Evolutionary conservation across 768 basidiomycete species (phyloP), one percentile per base, ranked within the genome.

Genomic region (Tricholoma flavovirens): DNA sequence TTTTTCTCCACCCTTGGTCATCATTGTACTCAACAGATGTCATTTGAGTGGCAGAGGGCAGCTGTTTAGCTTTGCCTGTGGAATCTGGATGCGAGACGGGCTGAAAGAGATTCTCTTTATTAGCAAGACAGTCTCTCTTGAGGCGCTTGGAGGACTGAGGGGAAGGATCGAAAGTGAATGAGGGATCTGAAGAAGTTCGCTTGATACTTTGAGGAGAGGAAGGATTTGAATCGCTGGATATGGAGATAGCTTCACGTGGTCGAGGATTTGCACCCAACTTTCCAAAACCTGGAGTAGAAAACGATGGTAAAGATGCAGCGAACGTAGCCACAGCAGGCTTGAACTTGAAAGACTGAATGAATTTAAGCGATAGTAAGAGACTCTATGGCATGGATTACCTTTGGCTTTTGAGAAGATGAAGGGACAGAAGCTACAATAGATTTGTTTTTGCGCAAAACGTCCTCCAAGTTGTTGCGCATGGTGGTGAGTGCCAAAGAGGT

Each of bases 261-360:
- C 59, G 61, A 45, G 51, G 62, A 42, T 14, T 59, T 33, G 64
- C 21, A 33, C 58, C 60, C 35, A 64, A 53, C 62, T 72, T 75
- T 46, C 62, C 61, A 57, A 77, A 78, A 4, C 75, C 75, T 4
- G 81, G 73, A 0, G 81, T 80, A 1, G 77, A 74, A 59, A 80
- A 78, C 1, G 76, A 69, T 0, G 77, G 70, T 2, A 78, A 68
- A 2, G 49, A 62, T 9, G 67, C 10, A 29, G 57, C 57, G 15
- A 57, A 52, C 5, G 60, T 60, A 17, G 45, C 26, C 21, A 40
- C 38, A 7, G 77, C 76, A 12, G 79, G 79, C 61, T 78, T 80
- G 60, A 80, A 80, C 66, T 77, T 79, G 43, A 73, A 73, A 7
- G 63, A 50, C 56, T 65, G 36, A 29, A 48, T 32, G 9, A 9